phyloP scores from a whole-genome alignment of 148 eudicot species.

The Arctostaphylos glauca region DNA sequence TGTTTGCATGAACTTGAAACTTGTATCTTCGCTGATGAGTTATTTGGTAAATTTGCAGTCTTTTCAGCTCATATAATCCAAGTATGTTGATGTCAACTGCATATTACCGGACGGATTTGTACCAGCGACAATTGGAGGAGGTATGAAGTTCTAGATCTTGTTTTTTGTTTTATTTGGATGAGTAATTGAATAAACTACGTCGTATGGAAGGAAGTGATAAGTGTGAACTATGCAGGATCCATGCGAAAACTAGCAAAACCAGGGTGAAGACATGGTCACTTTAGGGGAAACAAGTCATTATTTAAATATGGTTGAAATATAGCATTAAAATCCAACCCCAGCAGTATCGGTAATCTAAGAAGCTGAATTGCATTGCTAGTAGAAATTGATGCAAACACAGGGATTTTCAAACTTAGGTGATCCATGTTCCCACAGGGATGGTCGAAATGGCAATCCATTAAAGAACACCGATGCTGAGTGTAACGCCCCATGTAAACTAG shows the following conservation, averaged over 20 bases:
- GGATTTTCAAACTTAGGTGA: neutral
- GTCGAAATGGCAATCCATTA: neutral
- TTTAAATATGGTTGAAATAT: neutral
- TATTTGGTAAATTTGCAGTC: conserved; percentile 46
- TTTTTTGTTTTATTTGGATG: neutral
- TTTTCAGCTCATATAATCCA: conserved; percentile 83
- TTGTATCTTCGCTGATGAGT: neutral
- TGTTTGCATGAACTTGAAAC: conserved; percentile 2
- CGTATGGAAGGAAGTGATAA: neutral
- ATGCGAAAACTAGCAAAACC: conserved; percentile 1
- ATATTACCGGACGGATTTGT: conserved; percentile 85
- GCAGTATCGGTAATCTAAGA: neutral
- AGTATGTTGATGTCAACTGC: conserved; percentile 81
- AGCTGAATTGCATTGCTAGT: neutral
- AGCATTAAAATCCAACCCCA: neutral
- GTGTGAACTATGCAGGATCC: neutral
- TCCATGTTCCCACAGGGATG: neutral
- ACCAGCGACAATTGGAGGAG: conserved; percentile 68
- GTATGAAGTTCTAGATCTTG: conserved; percentile 42
- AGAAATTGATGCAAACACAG: neutral
- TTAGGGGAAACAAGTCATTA: neutral
- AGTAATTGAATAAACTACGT: neutral
- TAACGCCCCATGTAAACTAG: neutral
- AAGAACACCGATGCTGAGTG: neutral
- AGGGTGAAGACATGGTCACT: neutral